Evolutionary conservation across 2,329 filamentous ascomycete species (phyloP).

Genomic region (Ophiosphaerella narmari): DNA sequence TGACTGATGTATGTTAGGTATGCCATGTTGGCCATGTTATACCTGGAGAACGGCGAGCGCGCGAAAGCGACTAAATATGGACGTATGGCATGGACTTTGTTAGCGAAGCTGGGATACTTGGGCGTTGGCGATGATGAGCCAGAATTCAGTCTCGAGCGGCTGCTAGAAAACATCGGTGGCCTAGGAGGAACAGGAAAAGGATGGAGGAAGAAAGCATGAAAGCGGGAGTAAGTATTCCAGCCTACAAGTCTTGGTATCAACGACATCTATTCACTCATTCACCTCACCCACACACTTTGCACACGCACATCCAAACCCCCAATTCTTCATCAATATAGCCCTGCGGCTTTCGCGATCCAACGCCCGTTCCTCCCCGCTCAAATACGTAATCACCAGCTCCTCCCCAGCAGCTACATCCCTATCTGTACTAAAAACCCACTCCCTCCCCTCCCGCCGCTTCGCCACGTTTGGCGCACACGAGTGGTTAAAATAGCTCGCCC

Average conservation of each 20-base stretch:
- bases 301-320: slow-evolving; percentile 55
- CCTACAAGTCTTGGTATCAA: background rate
- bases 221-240: too few species aligned
- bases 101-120: slow-evolving; percentile 18
- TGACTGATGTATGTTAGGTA: background rate
- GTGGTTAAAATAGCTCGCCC: slow-evolving; percentile 56
- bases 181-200: background rate
- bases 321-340: slow-evolving; percentile 45
- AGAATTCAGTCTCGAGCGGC: background rate
- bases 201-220: background rate
- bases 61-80: slow-evolving; percentile 12
- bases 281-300: slow-evolving; percentile 37
- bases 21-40: slow-evolving; percentile 15
- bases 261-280: background rate
- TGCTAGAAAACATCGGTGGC: background rate
- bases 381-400: slow-evolving; percentile 55
- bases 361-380: slow-evolving; percentile 54
- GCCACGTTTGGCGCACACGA: slow-evolving; percentile 51
- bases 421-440: slow-evolving; percentile 49
- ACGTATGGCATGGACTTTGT: slow-evolving; percentile 1
- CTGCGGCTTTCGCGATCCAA: slow-evolving; percentile 44
- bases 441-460: slow-evolving; percentile 48
- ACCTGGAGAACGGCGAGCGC: slow-evolving; percentile 10
- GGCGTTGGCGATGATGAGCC: slow-evolving; percentile 2
- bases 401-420: slow-evolving; percentile 45